phyloP scores from a whole-genome alignment of 1,139 yeast species.

The Zygoascus sp. region DNA sequence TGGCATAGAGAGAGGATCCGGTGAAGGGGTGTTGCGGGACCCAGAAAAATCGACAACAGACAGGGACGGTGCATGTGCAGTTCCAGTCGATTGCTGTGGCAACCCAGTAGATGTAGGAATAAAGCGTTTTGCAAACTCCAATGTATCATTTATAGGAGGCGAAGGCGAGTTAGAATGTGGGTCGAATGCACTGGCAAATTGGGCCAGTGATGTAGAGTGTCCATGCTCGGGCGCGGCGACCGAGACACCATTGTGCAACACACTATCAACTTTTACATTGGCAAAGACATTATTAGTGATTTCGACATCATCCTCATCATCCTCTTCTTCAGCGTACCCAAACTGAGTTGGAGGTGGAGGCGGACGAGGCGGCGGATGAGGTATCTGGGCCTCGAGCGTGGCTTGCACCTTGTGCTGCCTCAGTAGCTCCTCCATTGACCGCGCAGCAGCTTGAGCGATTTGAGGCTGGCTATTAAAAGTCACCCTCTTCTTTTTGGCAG shows the following conservation, averaged over 20 bases:
- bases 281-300: slow-evolving; percentile 34
- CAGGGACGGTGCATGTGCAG: background rate
- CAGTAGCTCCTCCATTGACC: slow-evolving; percentile 38
- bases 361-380: slow-evolving; percentile 3
- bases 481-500: slow-evolving; percentile 32
- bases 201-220: slow-evolving; percentile 8
- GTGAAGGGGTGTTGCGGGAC: slow-evolving; percentile 7
- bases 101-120: slow-evolving; percentile 1
- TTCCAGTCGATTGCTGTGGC: no score
- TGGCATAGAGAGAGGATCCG: background rate
- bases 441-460: slow-evolving; percentile 39
- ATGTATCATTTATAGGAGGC: slow-evolving; percentile 14
- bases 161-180: slow-evolving; percentile 12
- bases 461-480: slow-evolving; percentile 36
- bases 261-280: slow-evolving; percentile 38
- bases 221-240: slow-evolving; percentile 14
- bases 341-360: background rate
- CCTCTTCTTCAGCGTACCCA: slow-evolving; percentile 22
- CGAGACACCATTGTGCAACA: slow-evolving; percentile 37
- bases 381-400: slow-evolving; percentile 10
- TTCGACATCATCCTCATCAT: slow-evolving; percentile 35
- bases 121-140: slow-evolving; percentile 11
- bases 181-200: slow-evolving; percentile 7
- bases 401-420: slow-evolving; percentile 29
- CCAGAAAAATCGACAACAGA: slow-evolving; percentile 4